These are phyloP conservation scores for Candida lessepsii DNA, from an alignment of 805 yeast genomes.

Conservation along the genomic window DNA sequence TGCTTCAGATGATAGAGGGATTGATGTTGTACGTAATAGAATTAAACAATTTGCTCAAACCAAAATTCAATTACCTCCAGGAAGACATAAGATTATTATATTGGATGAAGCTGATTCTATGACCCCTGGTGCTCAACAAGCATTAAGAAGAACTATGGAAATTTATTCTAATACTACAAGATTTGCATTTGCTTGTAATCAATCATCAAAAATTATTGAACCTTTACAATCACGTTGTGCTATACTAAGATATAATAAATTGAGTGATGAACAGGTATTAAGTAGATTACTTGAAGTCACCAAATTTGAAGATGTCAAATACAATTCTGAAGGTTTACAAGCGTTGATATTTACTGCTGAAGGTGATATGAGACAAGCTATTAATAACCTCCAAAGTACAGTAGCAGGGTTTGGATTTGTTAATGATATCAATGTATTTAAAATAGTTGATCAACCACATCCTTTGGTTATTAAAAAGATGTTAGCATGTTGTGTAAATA, in stretches of 20 bases:
- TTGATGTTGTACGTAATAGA: conserved; percentile 90
- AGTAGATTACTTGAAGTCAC: conserved; percentile 71
- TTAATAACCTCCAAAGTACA: conserved; percentile 90
- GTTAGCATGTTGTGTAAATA: conserved; percentile 43
- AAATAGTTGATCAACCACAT: conserved; percentile 95
- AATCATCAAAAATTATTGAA: conserved; percentile 89
- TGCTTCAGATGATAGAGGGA: conserved; percentile 97
- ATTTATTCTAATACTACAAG: conserved; percentile 87
- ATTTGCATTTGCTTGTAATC: conserved; percentile 98
- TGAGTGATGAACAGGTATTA: conserved; percentile 83
- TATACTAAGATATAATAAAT: conserved; percentile 76
- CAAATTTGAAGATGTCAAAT: conserved; percentile 67
- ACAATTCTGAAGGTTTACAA: conserved; percentile 85
- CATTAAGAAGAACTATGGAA: conserved; percentile 71
- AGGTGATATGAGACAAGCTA: conserved; percentile 98
- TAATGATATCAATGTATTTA: conserved; percentile 89
- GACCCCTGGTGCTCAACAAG: conserved; percentile 97
- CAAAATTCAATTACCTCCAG: conserved; percentile 81
- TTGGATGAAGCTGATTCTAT: conserved; percentile 95
- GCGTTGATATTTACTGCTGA: conserved; percentile 94
- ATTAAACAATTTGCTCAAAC: conserved; percentile 97
- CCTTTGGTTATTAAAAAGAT: conserved; percentile 77
- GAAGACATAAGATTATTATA: conserved; percentile 89
- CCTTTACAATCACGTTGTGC: conserved; percentile 97
- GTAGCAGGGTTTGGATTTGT: conserved; percentile 92